phyloP scores from a whole-genome alignment of 306 rosid genomes.

The Pyrus betulifolia region DNA sequence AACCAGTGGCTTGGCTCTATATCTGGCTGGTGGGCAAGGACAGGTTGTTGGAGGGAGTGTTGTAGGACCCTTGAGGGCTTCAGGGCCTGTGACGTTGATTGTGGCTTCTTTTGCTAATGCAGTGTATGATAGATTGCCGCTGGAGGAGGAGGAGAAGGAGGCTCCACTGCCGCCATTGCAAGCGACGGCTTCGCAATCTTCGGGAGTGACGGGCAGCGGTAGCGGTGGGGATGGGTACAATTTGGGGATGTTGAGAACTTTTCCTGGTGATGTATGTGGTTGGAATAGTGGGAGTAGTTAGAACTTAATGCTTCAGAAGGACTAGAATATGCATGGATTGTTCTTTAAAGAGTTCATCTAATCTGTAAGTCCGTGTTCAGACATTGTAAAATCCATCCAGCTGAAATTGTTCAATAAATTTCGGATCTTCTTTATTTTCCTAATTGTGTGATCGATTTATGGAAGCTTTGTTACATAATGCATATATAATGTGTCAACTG shows the following conservation, averaged over 20 bases:
- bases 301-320: neutral
- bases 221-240: neutral
- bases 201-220: slow-evolving; percentile 12
- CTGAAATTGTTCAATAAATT: neutral
- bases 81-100: slow-evolving; percentile 31
- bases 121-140: slow-evolving; percentile 31
- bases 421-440: neutral
- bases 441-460: neutral
- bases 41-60: slow-evolving; percentile 39
- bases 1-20: slow-evolving; percentile 25
- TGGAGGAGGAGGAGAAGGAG: slow-evolving; percentile 17
- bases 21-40: slow-evolving; percentile 28
- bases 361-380: neutral
- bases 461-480: too few species aligned
- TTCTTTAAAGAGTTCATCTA: too few species aligned
- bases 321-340: neutral
- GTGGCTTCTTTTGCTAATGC: slow-evolving; percentile 37
- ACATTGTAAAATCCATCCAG: neutral
- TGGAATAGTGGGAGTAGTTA: slow-evolving; percentile 15
- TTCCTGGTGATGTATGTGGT: slow-evolving; percentile 16
- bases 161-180: neutral
- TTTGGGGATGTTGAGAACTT: slow-evolving; percentile 6
- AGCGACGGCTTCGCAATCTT: slow-evolving; percentile 5
- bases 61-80: slow-evolving; percentile 25
- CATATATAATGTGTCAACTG: too few species aligned